Evolutionary conservation across 2,329 filamentous ascomycete genomes (phyloP).

Genomic region (Pseudonectria foliicola): DNA sequence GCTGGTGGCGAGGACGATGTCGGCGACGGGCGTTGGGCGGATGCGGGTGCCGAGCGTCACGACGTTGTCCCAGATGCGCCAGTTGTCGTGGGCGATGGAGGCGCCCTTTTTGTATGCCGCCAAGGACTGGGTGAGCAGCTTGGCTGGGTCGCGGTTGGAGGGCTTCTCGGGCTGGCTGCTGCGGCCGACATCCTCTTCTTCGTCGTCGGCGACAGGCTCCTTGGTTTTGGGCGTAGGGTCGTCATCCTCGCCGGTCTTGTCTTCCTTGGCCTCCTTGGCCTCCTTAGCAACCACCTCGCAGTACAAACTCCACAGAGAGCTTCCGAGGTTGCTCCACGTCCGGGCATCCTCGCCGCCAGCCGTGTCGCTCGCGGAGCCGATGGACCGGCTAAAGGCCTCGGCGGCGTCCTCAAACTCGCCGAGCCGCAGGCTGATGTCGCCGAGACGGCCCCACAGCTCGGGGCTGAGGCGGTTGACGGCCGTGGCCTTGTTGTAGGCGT

Average conservation of each 20-base stretch:
- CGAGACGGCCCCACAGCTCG: conserved; percentile 81
- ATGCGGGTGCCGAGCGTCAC: conserved; percentile 78
- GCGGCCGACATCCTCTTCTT: conserved; percentile 23
- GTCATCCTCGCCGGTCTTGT: conserved; percentile 16
- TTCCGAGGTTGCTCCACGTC: conserved; percentile 91
- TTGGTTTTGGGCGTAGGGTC: conserved; percentile 7
- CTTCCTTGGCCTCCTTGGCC: conserved; percentile 11
- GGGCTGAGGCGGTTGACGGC: conserved; percentile 74
- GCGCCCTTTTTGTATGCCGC: conserved; percentile 83
- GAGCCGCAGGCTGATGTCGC: conserved; percentile 78
- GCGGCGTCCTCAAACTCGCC: conserved; percentile 71
- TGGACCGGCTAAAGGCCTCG: conserved; percentile 74
- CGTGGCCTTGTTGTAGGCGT: conserved; percentile 73
- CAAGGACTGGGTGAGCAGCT: conserved; percentile 66
- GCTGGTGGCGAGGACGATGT: conserved; percentile 68
- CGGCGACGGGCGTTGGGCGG: conserved; percentile 63
- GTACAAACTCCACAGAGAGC: conserved; percentile 67
- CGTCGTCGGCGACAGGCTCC: conserved; percentile 12
- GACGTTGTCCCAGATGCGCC: conserved; percentile 95
- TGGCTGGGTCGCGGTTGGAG: conserved; percentile 42
- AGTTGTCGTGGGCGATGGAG: conserved; percentile 73
- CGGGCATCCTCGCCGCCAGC: conserved; percentile 84
- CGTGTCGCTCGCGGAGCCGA: conserved; percentile 51
- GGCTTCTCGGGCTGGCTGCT: conserved; percentile 17
- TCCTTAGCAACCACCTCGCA: conserved; percentile 41